Conservation (phyloP, 495 filamentous ascomycete genomes). For the Friedmanniomyces endolithicus region DNA sequence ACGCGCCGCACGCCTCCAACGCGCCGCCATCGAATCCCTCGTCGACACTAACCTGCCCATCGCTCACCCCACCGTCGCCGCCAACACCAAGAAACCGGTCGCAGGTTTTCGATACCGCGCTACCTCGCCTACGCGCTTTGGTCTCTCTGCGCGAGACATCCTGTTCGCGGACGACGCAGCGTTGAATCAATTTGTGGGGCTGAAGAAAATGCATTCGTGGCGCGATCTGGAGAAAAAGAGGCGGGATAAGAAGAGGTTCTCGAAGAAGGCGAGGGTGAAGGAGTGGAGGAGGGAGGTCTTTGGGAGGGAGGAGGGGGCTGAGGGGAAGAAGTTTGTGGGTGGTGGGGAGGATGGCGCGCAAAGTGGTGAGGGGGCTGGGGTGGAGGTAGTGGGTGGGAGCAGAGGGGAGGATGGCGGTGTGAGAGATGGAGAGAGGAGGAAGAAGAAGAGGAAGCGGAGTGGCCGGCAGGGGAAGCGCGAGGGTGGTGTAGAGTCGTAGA, state of each 20-base stretch:
- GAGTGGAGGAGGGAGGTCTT: conserved; percentile 92
- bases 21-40: conserved; percentile 71
- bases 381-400: conserved; percentile 6
- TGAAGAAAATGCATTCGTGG: conserved; percentile 90
- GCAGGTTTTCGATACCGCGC: conserved; percentile 78
- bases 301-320: conserved; percentile 56
- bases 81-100: conserved; percentile 38
- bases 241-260: conserved; percentile 71
- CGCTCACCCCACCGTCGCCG: conserved; percentile 20
- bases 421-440: conserved; percentile 20
- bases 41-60: conserved; percentile 72
- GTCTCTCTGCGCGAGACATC: conserved; percentile 79
- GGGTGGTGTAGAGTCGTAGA: neutral
- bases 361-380: conserved; percentile 13
- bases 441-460: conserved; percentile 22
- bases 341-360: neutral
- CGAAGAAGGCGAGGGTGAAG: conserved; percentile 79
- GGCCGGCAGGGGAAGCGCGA: neutral
- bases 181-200: conserved; percentile 78
- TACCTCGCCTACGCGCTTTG: conserved; percentile 79
- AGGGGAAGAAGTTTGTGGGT: neutral
- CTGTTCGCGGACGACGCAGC: conserved; percentile 77
- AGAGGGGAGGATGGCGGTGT: conserved; percentile 17
- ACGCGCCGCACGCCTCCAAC: conserved; percentile 60
- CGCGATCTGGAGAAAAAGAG: conserved; percentile 76